Conservation (phyloP, 78 protist genomes). For the Monosiga brevicollis region DNA sequence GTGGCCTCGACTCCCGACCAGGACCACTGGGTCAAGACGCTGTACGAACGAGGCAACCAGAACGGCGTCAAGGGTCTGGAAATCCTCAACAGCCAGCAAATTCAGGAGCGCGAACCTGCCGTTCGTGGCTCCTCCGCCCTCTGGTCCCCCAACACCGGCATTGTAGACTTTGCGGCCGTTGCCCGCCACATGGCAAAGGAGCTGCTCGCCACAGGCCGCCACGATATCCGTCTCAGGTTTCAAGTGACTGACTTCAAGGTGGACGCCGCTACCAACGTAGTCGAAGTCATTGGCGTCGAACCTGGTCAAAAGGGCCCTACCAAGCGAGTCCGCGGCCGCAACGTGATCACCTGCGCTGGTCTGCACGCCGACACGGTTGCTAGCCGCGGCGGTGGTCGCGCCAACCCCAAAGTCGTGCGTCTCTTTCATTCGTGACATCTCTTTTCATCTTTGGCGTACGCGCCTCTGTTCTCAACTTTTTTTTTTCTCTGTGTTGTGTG, state of each 20-base stretch:
- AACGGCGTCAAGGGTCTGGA: slow-evolving; percentile 52
- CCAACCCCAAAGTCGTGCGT: slow-evolving; percentile 1
- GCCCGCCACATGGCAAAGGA: slow-evolving; percentile 12
- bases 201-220: slow-evolving; percentile 6
- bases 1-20: slow-evolving; percentile 36
- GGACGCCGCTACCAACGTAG: neutral
- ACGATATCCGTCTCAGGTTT: neutral
- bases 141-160: slow-evolving; percentile 56
- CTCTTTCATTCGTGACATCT: too few species aligned
- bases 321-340: neutral
- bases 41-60: slow-evolving; percentile 31
- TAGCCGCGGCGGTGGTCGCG: neutral
- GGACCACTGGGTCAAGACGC: slow-evolving; percentile 7
- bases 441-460: neutral
- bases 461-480: neutral
- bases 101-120: slow-evolving; percentile 31
- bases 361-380: slow-evolving; percentile 15
- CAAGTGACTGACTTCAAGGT: neutral
- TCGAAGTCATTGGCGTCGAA: neutral
- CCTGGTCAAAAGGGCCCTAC: neutral
- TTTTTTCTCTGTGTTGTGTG: neutral
- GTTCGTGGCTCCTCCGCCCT: slow-evolving; percentile 37
- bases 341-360: slow-evolving; percentile 47
- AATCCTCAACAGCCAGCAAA: slow-evolving; percentile 12
- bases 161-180: slow-evolving; percentile 31